phyloP scores from a whole-genome alignment of 352 stramenopile genomes.

The Pythium periplocum region DNA sequence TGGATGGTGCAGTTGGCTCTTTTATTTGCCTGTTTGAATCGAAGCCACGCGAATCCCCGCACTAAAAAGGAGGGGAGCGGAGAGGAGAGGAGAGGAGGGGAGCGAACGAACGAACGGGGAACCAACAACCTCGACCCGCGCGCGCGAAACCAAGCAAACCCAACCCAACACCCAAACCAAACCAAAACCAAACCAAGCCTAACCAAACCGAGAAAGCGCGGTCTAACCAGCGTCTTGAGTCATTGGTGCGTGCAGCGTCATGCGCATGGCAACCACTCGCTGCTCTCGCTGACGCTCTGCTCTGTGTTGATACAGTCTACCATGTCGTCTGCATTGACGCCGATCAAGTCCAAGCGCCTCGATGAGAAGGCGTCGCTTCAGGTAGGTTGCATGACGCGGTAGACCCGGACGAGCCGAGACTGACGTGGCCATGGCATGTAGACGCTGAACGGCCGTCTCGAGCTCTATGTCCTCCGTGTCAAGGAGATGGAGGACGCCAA shows the following conservation, averaged over 20 bases:
- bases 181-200: conserved; percentile 6
- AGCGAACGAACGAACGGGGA: background rate
- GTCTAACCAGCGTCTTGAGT: background rate
- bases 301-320: conserved; percentile 1
- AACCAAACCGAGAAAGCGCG: background rate
- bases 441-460: conserved; percentile 74
- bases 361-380: conserved; percentile 81
- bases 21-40: conserved; percentile 25
- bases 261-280: too few species aligned
- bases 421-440: conserved; percentile 5
- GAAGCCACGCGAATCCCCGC: too few species aligned
- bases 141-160: conserved; percentile 13
- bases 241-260: background rate
- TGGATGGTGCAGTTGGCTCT: conserved; percentile 11
- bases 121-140: conserved; percentile 16
- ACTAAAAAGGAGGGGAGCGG: background rate
- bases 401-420: too few species aligned
- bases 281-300: background rate
- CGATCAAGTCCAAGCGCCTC: conserved; percentile 82
- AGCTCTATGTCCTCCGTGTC: conserved; percentile 79
- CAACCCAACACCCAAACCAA: conserved; percentile 4
- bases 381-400: conserved; percentile 19
- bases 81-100: conserved; percentile 3
- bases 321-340: conserved; percentile 62
- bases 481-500: conserved; percentile 82